Conservation (phyloP, 179 eudicot genomes). For the Monotropa hypopitys region DNA sequence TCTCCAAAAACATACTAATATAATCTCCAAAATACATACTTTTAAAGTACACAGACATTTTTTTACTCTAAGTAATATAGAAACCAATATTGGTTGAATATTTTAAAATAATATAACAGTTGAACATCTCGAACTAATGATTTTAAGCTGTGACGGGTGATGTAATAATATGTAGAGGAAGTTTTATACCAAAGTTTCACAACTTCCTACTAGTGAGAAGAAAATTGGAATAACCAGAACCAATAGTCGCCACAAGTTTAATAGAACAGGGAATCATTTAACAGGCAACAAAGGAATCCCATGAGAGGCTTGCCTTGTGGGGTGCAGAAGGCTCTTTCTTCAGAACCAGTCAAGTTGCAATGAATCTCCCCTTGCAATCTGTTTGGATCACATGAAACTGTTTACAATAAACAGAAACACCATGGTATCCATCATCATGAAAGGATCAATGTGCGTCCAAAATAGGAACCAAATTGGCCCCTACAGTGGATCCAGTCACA, state of each 20-base stretch:
- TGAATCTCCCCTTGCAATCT: neutral
- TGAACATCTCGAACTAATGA: too few species aligned
- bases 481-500: neutral
- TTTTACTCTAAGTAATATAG: too few species aligned
- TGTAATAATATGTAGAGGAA: too few species aligned
- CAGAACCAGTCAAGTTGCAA: neutral
- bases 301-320: constrained; percentile 1
- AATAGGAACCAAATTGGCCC: neutral
- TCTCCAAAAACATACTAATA: too few species aligned
- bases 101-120: too few species aligned
- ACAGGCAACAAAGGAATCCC: neutral
- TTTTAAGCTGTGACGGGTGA: too few species aligned
- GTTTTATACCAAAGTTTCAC: neutral
- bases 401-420: neutral
- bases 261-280: neutral
- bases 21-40: too few species aligned
- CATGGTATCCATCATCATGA: neutral
- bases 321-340: neutral
- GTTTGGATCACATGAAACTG: neutral
- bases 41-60: too few species aligned
- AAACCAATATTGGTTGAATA: too few species aligned
- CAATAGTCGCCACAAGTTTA: neutral
- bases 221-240: neutral
- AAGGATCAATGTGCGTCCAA: neutral
- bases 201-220: neutral